Evolutionary conservation across 2,329 filamentous ascomycete genomes (phyloP), one percentile per base, ranked within the genome.

Genomic region (Dendryphion nanum): DNA sequence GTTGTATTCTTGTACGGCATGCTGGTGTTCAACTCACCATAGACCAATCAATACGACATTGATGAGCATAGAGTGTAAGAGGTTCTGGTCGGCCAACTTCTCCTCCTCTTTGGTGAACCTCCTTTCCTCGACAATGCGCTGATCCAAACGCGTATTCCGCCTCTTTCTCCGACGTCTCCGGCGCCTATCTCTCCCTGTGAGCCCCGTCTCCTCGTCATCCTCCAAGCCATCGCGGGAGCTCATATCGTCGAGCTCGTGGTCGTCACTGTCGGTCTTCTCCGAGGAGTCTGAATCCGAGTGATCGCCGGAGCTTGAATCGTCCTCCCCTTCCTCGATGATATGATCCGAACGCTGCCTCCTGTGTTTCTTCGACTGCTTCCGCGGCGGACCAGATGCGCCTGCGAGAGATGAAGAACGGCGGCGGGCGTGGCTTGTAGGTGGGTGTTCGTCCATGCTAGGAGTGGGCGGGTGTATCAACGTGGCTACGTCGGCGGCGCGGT

Each of bases 201-300:
- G 72, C 1, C 89, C 90, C 2, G 86, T 87, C 74, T 96, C 90
- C 69, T 95, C 90, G 59, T 96, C 90, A 53, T 91, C 86, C 44
- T 86, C 65, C 17, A 69, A 81, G 18, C 86, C 86, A 47, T 89
- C 83, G 50, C 88, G 85, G 18, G 82, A 82, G 37, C 80, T 76
- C 49, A 80, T 68, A 46, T 75, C 67, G 52, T 76, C 73, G 54
- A 79, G 61, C 59, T 82, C 78, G 53, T 79, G 72, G 50, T 82
- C 79, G 35, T 63, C 64, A 52, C 66, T 67, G 35, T 61, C 61
- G 18, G 67, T 70, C 45, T 44, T 55, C 2, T 8, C 10, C 21
- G 56, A 62, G 6, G 51, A 59, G 36, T 59, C 57, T 4, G 60
- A 62, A 20, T 30, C 40, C 15, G 57, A 54, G 28, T 51, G 53